Evolutionary conservation across 1,139 yeast species (phyloP).

Genomic region (Groenewaldozyma sp.): DNA sequence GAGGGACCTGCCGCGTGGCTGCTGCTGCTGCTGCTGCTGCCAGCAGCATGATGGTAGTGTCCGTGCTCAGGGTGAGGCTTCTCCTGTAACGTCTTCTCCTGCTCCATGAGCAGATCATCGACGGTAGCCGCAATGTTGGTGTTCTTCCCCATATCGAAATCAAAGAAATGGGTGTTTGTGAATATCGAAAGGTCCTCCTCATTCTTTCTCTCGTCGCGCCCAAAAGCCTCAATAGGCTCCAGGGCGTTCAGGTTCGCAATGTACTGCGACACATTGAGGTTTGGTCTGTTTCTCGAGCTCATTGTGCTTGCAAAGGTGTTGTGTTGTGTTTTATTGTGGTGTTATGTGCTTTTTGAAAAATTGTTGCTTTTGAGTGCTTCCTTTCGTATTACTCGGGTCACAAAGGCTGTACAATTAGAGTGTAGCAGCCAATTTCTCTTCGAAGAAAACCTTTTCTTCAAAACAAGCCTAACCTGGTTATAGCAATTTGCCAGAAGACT

Average conservation of each 20-base stretch:
- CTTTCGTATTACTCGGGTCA: too few relatives aligned
- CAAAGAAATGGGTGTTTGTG: slow-evolving; percentile 36
- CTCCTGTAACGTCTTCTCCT: slow-evolving; percentile 31
- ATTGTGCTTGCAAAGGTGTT: too few relatives aligned
- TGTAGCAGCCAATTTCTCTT: too few relatives aligned
- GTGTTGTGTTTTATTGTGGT: too few relatives aligned
- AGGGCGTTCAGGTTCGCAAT: slow-evolving; percentile 27
- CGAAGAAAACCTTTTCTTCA: too few relatives aligned
- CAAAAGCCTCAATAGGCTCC: slow-evolving; percentile 21
- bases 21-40: not conserved
- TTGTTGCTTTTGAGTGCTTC: too few relatives aligned
- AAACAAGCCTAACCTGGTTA: too few relatives aligned
- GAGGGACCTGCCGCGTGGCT: not conserved
- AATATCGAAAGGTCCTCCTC: slow-evolving; percentile 35
- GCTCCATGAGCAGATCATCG: slow-evolving; percentile 33
- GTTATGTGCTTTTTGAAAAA: too few relatives aligned
- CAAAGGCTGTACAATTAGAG: too few relatives aligned
- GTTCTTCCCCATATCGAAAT: slow-evolving; percentile 35
- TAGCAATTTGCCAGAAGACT: too few relatives aligned
- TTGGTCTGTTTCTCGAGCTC: slow-evolving; percentile 9
- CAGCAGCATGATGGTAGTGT: slow-evolving; percentile 4
- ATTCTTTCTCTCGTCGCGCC: slow-evolving; percentile 2
- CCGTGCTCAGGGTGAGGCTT: slow-evolving; percentile 10
- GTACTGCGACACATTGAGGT: slow-evolving; percentile 25
- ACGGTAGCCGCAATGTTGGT: slow-evolving; percentile 34